These are phyloP conservation scores for Actinomortierella ambigua DNA, from an alignment of 371 early-diverging fungal genomes.

Conservation along the genomic window DNA sequence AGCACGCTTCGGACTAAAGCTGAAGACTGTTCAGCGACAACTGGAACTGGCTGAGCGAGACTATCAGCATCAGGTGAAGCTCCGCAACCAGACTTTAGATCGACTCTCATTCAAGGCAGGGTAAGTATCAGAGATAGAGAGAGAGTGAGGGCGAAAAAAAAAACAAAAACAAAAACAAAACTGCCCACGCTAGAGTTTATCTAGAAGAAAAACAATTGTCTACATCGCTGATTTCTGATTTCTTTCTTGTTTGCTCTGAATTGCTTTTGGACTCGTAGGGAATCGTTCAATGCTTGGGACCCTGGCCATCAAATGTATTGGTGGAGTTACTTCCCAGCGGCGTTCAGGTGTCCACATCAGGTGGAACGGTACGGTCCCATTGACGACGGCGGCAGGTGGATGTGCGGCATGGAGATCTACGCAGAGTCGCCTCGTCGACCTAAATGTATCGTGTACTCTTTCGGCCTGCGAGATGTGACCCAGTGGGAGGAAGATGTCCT, in stretches of 20 bases:
- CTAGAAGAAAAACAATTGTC: constrained; percentile 3
- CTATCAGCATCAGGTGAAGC: no score
- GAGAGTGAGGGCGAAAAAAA: not conserved
- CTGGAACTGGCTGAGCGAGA: no score
- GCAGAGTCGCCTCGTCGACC: not conserved
- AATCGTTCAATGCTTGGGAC: not conserved
- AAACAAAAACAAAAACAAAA: constrained; percentile 8
- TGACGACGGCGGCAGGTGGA: constrained; percentile 10
- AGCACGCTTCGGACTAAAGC: no score
- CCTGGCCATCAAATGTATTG: constrained; percentile 1
- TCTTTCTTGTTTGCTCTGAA: no score
- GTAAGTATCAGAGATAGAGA: constrained; percentile 1
- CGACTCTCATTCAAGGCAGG: no score
- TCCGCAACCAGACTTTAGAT: no score
- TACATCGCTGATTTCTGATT: no score
- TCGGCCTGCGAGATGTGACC: constrained; percentile 1
- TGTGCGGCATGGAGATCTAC: constrained; percentile 5
- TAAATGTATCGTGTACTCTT: constrained; percentile 6
- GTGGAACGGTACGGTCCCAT: constrained; percentile 4
- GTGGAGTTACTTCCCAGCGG: constrained; percentile 18
- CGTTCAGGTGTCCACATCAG: constrained; percentile 15
- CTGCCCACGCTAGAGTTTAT: constrained; percentile 18
- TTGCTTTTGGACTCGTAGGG: no score
- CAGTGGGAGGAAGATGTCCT: constrained; percentile 7
- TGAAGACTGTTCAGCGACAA: no score